Percentiles rank a stretch among this genome's conserved stretches.
These are phyloP conservation scores for Kodamaea sp. DNA, from an alignment of 1,139 yeast species.

Conservation along the genomic window DNA sequence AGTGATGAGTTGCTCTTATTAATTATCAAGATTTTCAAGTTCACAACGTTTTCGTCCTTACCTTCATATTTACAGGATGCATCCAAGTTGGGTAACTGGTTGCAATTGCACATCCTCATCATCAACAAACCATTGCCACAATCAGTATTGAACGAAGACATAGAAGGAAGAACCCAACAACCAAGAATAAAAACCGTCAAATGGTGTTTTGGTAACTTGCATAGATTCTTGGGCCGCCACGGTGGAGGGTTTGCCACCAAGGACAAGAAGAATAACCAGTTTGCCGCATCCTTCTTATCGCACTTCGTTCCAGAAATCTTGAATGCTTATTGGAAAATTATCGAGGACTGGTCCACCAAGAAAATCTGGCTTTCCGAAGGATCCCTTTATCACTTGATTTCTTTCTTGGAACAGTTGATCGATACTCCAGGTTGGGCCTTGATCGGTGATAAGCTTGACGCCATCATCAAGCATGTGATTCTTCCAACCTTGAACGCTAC, in stretches of 20 bases:
- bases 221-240: conserved; percentile 57
- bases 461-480: conserved; percentile 58
- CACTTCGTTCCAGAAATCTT: conserved; percentile 64
- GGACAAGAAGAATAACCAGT: conserved; percentile 35
- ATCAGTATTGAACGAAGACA: conserved; percentile 37
- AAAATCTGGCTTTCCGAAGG: conserved; percentile 63
- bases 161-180: conserved; percentile 36
- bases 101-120: conserved; percentile 56
- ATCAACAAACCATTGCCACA: conserved; percentile 47
- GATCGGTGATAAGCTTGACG: conserved; percentile 57
- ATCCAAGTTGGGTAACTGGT: conserved; percentile 61
- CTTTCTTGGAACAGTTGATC: conserved; percentile 63
- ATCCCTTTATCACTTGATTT: conserved; percentile 60
- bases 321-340: conserved; percentile 57
- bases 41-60: conserved; percentile 54
- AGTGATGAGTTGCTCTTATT: conserved; percentile 61
- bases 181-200: conserved; percentile 64
- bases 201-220: conserved; percentile 73
- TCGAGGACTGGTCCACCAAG: conserved; percentile 59
- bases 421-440: conserved; percentile 56
- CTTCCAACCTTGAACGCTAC: conserved; percentile 64
- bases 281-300: conserved; percentile 47
- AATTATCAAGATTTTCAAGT: conserved; percentile 66
- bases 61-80: conserved; percentile 59
- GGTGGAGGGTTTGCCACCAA: conserved; percentile 50